These are phyloP conservation scores for Bruguiera sexangula DNA, from an alignment of 345 rosid genomes.

Conservation along the genomic window DNA sequence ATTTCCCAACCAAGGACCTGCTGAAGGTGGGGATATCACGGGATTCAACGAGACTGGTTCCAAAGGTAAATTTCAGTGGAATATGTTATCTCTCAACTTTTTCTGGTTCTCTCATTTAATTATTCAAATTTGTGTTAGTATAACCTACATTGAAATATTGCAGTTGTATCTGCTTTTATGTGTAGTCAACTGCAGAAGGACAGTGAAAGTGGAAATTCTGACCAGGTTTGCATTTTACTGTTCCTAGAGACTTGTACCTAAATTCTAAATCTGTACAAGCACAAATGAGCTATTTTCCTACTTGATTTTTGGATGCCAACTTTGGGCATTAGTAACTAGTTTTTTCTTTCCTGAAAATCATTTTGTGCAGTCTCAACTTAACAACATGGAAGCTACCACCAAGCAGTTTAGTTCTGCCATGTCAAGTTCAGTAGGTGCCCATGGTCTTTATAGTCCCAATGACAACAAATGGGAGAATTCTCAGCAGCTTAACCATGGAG, in stretches of 20 bases:
- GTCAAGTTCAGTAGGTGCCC: not conserved
- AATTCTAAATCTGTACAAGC: too few species aligned
- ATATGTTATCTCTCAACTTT: not conserved
- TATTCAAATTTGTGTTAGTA: constrained; percentile 1
- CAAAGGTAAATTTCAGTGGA: constrained; percentile 24
- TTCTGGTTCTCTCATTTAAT: not conserved
- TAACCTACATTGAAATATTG: constrained; percentile 9
- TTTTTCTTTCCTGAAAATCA: too few species aligned
- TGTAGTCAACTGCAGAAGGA: constrained; percentile 17
- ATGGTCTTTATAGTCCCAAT: not conserved
- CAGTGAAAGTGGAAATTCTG: constrained; percentile 17
- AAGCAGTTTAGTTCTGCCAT: too few species aligned
- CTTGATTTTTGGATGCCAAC: too few species aligned
- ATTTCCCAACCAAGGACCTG: constrained; percentile 22
- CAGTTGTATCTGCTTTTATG: constrained; percentile 24
- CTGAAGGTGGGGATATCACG: constrained; percentile 11
- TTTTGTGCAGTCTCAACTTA: not conserved
- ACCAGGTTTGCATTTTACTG: constrained; percentile 26
- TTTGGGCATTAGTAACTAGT: too few species aligned
- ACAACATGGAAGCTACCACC: too few species aligned
- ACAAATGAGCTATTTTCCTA: too few species aligned
- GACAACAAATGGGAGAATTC: constrained; percentile 6
- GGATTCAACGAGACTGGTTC: constrained; percentile 7
- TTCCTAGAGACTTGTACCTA: not conserved
- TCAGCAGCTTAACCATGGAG: constrained; percentile 9